Evolutionary conservation across 2,329 filamentous ascomycete genomes (phyloP).

Genomic region (Fusarium algeriense): DNA sequence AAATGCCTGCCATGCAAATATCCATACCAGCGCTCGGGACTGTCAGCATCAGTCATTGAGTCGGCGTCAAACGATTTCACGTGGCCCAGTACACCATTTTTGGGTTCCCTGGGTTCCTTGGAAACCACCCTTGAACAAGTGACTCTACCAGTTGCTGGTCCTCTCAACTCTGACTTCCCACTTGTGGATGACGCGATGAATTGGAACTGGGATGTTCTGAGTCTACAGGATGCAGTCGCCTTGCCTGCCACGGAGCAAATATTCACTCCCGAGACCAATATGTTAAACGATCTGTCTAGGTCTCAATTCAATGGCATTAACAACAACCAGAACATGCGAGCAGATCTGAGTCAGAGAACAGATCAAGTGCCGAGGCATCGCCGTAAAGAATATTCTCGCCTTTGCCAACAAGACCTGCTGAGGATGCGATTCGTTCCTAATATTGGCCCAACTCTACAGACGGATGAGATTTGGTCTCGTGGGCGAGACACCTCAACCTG

Average conservation of each 20-base stretch:
- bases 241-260: not conserved
- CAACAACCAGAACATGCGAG: not conserved
- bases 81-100: not conserved
- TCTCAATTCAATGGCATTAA: not conserved
- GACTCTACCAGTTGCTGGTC: not conserved
- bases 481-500: conserved; percentile 14
- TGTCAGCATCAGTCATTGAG: not conserved
- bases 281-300: not conserved
- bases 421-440: not conserved
- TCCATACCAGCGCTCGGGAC: not conserved
- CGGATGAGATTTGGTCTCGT: conserved; percentile 14
- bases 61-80: not conserved
- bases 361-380: not conserved
- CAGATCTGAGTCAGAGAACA: not conserved
- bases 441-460: not conserved
- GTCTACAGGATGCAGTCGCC: not conserved
- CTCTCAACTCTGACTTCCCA: not conserved
- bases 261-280: not conserved
- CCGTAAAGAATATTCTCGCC: not conserved
- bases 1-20: conserved; percentile 10
- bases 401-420: not conserved
- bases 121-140: not conserved
- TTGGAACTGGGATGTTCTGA: not conserved
- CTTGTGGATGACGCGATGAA: not conserved
- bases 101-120: accelerated